phyloP scores from a whole-genome alignment of 2,329 filamentous ascomycete species.

The Thielaviopsis punctulata region DNA sequence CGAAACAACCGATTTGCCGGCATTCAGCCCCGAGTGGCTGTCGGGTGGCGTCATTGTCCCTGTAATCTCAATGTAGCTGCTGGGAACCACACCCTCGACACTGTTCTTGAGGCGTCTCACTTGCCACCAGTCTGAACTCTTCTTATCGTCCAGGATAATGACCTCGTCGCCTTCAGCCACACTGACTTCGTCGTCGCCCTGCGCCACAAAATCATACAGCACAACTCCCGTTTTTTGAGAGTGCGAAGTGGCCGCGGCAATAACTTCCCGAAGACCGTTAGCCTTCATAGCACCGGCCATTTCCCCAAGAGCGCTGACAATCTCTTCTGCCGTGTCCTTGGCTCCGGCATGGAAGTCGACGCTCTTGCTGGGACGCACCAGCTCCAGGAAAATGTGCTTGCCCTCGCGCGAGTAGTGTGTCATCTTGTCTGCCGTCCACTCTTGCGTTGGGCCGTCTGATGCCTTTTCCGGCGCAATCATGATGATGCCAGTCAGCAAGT shows the following conservation, averaged over 20 bases:
- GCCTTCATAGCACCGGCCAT: constrained; percentile 71
- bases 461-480: constrained; percentile 78
- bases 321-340: constrained; percentile 91
- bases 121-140: constrained; percentile 98
- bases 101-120: constrained; percentile 79
- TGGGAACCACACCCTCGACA: constrained; percentile 88
- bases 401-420: constrained; percentile 97
- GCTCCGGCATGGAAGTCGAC: constrained; percentile 93
- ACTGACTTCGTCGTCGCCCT: constrained; percentile 90
- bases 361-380: constrained; percentile 83
- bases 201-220: constrained; percentile 90
- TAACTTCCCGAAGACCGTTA: constrained; percentile 70
- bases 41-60: constrained; percentile 41
- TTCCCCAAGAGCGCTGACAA: constrained; percentile 74
- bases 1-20: constrained; percentile 49
- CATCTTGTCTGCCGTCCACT: constrained; percentile 89
- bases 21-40: constrained; percentile 31
- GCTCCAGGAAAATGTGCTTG: constrained; percentile 91
- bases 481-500: constrained; percentile 72
- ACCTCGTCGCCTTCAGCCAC: constrained; percentile 85
- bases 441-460: constrained; percentile 67
- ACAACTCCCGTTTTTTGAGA: constrained; percentile 68
- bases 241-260: constrained; percentile 56
- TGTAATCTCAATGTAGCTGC: constrained; percentile 84
- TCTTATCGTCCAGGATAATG: constrained; percentile 69